phyloP scores from a whole-genome alignment of 2,329 filamentous ascomycete genomes.

The Mycogone perniciosa region DNA sequence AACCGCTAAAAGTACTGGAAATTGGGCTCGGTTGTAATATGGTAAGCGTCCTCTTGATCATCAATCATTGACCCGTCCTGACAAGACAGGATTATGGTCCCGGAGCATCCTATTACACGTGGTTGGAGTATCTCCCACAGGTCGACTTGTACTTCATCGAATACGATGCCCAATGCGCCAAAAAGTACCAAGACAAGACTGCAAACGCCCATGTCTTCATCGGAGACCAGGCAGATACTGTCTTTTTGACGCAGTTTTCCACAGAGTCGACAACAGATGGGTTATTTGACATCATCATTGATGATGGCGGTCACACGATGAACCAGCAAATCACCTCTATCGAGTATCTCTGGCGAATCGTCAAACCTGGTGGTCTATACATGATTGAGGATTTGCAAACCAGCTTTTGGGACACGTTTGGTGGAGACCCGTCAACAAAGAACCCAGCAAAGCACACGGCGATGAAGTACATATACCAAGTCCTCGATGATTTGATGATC shows the following conservation, averaged over 20 bases:
- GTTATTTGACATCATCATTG: conserved; percentile 35
- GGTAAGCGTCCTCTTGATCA: conserved; percentile 14
- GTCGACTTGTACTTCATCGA: conserved; percentile 38
- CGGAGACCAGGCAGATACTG: conserved; percentile 33
- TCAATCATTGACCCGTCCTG: background rate
- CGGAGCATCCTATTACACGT: conserved; percentile 34
- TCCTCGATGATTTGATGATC: conserved; percentile 22
- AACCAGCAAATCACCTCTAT: conserved; percentile 31
- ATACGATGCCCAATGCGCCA: conserved; percentile 30
- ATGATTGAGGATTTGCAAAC: conserved; percentile 30
- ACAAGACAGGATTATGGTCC: conserved; percentile 26
- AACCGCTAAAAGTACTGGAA: conserved; percentile 33
- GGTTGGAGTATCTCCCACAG: conserved; percentile 33
- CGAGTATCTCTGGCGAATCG: conserved; percentile 28
- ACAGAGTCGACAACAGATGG: conserved; percentile 22
- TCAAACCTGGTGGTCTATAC: conserved; percentile 31
- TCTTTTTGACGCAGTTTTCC: conserved; percentile 31
- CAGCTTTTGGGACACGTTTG: conserved; percentile 20
- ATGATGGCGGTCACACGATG: conserved; percentile 35
- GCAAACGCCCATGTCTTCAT: conserved; percentile 32
- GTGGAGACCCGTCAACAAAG: conserved; percentile 19
- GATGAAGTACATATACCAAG: conserved; percentile 21
- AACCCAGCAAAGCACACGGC: conserved; percentile 21
- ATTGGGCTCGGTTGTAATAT: conserved; percentile 36
- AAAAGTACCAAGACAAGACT: conserved; percentile 29